Percentiles rank a stretch among this genome's conserved stretches.
Conservation (phyloP, 164 flowering plant genomes). For the Malania oleifera region DNA sequence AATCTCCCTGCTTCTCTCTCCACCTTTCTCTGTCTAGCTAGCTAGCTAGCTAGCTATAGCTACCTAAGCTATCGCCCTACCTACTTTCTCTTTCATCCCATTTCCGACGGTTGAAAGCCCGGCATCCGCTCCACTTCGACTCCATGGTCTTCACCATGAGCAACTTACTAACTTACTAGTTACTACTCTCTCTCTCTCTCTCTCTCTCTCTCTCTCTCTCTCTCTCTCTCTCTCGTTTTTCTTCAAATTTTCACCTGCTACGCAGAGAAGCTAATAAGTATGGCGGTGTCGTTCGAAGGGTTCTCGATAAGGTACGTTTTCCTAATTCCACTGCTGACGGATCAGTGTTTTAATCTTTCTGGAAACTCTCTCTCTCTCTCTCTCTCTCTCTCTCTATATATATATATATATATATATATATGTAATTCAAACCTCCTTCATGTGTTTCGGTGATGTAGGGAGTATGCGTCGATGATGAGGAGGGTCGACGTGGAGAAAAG, state of each 20-base stretch:
- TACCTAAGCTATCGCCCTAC: no score
- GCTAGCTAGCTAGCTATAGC: no score
- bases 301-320: slow-evolving; percentile 55
- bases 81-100: no score
- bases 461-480: slow-evolving; percentile 51
- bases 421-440: neutral
- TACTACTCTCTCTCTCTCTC: slow-evolving; percentile 8
- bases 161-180: no score
- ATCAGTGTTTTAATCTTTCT: neutral
- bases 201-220: no score
- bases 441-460: slow-evolving; percentile 25
- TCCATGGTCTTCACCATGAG: no score
- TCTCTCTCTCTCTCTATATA: neutral
- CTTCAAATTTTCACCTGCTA: neutral
- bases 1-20: no score
- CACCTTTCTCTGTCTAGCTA: no score
- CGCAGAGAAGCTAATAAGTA: neutral
- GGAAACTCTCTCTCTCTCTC: neutral
- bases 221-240: neutral
- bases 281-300: slow-evolving; percentile 35
- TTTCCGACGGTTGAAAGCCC: no score
- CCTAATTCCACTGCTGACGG: neutral
- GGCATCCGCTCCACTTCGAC: no score
- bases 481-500: slow-evolving; percentile 38
- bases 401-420: neutral